phyloP scores from a whole-genome alignment of 768 basidiomycete genomes.

The Fomitopsis serialis region DNA sequence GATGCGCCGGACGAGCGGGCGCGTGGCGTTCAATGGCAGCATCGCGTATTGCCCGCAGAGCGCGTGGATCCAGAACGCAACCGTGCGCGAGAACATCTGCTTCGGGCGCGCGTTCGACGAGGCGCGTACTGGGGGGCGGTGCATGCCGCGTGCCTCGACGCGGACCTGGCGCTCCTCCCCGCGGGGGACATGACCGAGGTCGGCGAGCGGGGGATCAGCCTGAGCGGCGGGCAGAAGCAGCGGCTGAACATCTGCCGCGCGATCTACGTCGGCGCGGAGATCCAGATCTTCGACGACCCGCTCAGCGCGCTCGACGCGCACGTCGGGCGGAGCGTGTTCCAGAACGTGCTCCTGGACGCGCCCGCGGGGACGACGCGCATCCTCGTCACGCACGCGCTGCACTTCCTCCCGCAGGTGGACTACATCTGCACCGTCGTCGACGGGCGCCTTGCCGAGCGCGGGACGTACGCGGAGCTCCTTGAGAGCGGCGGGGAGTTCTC shows the following conservation, averaged over 20 bases:
- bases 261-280: conserved; percentile 81
- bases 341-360: conserved; percentile 69
- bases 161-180: conserved; percentile 45
- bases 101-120: conserved; percentile 84
- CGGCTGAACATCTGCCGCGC: conserved; percentile 82
- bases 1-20: conserved; percentile 69
- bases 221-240: conserved; percentile 81
- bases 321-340: conserved; percentile 83
- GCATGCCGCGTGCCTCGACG: conserved; percentile 57
- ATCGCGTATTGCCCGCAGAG: conserved; percentile 83
- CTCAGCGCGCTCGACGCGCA: conserved; percentile 91
- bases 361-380: conserved; percentile 71
- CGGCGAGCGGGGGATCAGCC: conserved; percentile 77
- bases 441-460: conserved; percentile 74
- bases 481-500: conserved; percentile 59
- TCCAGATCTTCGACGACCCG: conserved; percentile 88
- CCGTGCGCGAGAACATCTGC: conserved; percentile 83
- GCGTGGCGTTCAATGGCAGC: conserved; percentile 66
- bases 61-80: conserved; percentile 92
- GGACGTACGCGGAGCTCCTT: conserved; percentile 74
- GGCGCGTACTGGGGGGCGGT: conserved; percentile 80
- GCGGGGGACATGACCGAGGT: conserved; percentile 51
- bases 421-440: conserved; percentile 78
- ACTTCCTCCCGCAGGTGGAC: conserved; percentile 85
- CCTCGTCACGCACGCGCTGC: conserved; percentile 88